A percentile compares a stretch with the other conserved stretches of the same genome.
phyloP scores from a whole-genome alignment of 371 early-diverging fungal genomes.

The Apophysomyces ossiformis region DNA sequence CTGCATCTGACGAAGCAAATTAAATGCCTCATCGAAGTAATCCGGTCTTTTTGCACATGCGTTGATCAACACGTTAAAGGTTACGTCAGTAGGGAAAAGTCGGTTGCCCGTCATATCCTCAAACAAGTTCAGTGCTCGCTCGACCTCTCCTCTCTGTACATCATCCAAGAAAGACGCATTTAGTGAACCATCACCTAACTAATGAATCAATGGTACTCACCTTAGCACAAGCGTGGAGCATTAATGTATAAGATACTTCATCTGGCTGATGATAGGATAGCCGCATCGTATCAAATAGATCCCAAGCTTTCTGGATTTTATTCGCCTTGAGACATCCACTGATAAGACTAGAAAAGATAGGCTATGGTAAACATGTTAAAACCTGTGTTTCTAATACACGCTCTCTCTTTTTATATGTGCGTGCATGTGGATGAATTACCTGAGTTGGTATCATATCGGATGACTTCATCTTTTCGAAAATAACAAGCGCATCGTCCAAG shows the following conservation, averaged over 20 bases:
- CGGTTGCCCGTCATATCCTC: slow-evolving; percentile 76
- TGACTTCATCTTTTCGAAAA: slow-evolving; percentile 76
- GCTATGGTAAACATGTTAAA: slow-evolving; percentile 25
- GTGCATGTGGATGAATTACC: slow-evolving; percentile 17
- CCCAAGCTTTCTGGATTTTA: slow-evolving; percentile 84
- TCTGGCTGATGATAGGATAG: slow-evolving; percentile 79
- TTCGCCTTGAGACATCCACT: slow-evolving; percentile 78
- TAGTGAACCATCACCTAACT: neutral
- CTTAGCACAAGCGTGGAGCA: slow-evolving; percentile 92
- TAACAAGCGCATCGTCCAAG: slow-evolving; percentile 72
- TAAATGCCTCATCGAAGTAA: slow-evolving; percentile 83
- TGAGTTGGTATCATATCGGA: slow-evolving; percentile 50
- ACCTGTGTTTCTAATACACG: neutral
- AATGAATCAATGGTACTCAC: slow-evolving; percentile 25
- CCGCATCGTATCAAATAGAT: slow-evolving; percentile 89
- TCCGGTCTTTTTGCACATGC: slow-evolving; percentile 84
- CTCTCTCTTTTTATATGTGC: too few species aligned
- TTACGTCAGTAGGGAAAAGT: slow-evolving; percentile 78
- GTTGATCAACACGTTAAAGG: slow-evolving; percentile 85
- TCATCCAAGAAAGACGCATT: neutral
- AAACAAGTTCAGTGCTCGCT: slow-evolving; percentile 82
- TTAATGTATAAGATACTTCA: slow-evolving; percentile 78
- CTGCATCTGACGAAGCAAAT: slow-evolving; percentile 82
- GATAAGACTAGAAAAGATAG: slow-evolving; percentile 81
- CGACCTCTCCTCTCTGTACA: slow-evolving; percentile 67